Conservation (phyloP, 202 grass and related monocot species). For the Schoenoplectus tabernaemontani region DNA sequence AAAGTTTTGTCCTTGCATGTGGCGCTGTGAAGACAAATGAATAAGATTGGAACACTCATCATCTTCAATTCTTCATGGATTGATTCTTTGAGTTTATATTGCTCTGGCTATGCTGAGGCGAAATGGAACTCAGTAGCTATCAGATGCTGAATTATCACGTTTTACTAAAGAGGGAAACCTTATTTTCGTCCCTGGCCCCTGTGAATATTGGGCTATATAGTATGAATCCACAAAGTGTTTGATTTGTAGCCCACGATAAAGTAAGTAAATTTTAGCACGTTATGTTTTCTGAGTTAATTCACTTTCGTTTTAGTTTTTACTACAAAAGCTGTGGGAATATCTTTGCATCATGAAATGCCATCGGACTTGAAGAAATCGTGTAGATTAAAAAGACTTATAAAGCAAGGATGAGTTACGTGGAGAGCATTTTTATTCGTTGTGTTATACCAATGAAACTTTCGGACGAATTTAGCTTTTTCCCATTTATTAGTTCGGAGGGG, state of each 20-base stretch:
- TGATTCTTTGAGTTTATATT: background rate
- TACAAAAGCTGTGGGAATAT: background rate
- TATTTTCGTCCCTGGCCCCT: too few species aligned
- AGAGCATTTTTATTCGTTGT: too few species aligned
- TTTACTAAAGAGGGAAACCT: background rate
- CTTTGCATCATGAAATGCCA: background rate
- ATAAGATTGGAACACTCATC: background rate
- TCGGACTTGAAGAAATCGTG: background rate
- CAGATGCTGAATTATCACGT: background rate
- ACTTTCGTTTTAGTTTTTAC: background rate
- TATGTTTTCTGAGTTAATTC: background rate
- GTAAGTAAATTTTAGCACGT: background rate
- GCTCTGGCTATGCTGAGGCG: background rate
- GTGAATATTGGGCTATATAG: background rate
- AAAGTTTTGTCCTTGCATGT: background rate
- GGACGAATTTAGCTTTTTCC: too few species aligned
- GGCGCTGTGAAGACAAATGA: background rate
- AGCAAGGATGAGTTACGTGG: too few species aligned
- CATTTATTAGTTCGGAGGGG: too few species aligned
- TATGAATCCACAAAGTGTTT: background rate
- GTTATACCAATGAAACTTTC: too few species aligned
- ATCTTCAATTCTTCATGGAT: background rate
- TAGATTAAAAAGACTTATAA: background rate
- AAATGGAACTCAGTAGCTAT: background rate
- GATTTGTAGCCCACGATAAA: background rate